Evolutionary conservation across 139 green algal genomes (phyloP), one percentile per base, ranked within the genome.

Genomic region (Tetradesmus obliquus): DNA sequence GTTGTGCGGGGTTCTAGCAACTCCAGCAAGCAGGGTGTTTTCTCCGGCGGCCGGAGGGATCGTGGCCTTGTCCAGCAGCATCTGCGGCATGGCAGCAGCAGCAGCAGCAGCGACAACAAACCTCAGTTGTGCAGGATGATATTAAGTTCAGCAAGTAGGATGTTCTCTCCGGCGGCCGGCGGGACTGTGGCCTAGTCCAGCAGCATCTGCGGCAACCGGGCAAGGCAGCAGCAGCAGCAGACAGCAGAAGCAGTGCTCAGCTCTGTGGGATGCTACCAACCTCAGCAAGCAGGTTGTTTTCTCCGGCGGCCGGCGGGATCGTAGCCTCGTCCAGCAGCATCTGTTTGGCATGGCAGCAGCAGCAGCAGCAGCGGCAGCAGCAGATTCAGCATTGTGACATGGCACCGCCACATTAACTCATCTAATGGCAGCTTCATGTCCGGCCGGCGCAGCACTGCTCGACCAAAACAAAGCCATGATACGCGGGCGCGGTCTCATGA

Each of bases 1-100:
- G 32, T 45, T 45, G 32, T 45, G 84, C 5, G 8, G 57, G n/a
- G 45, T 5, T 8, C 9, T 54, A 55, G 5, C 7, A 2, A 79
- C 15, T 57, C 15, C 32, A 66, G 85, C 17, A 15, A 81, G 60
- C 55, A 55, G 84, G 55, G 3, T 55, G 17, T 24, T 51, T 51
- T 5, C 2, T 20, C n/a, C 15, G 66, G 20, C 57, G 24, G 3
- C 1, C 51, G 32, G 32, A 45, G 32, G 32, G 32, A 45, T 45
- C 32, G 32, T 92, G 10, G 89, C 89, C n/a, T 82, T 81, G 22
- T 92, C 89, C 54, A 92, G 89, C 82, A 92, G 89, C 82, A 62
- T 51, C 88, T 91, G 88, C 87, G n/a, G 71, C 24, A 58, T n/a
- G 10, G 24, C 32, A 66, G 45, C 54, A 55, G 12, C 54, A 58